These are phyloP conservation scores for Linum tenue DNA, from an alignment of 345 rosid genomes.

Conservation along the genomic window DNA sequence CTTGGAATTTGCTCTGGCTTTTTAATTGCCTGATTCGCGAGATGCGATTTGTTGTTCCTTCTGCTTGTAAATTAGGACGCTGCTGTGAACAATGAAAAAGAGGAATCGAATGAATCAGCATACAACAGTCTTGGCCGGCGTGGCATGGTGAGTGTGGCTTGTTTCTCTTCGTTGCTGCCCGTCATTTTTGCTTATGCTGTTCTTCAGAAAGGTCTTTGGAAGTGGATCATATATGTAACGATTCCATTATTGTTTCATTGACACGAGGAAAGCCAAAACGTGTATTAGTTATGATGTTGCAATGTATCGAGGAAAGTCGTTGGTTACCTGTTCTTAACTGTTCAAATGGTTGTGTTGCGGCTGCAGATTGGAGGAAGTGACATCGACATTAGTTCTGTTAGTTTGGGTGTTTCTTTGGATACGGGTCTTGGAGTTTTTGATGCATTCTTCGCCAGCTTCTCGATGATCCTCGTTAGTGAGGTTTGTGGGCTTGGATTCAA, in stretches of 20 bases:
- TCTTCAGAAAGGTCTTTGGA: background rate
- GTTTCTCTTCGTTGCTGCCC: background rate
- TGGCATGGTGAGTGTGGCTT: constrained; percentile 50
- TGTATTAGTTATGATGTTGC: background rate
- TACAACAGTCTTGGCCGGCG: constrained; percentile 79
- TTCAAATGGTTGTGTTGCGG: background rate
- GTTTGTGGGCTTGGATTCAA: constrained; percentile 28
- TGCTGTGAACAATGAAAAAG: constrained; percentile 33
- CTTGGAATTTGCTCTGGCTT: background rate
- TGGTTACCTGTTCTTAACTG: background rate
- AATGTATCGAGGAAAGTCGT: background rate
- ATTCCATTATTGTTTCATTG: background rate
- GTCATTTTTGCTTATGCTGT: background rate
- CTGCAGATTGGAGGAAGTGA: constrained; percentile 38
- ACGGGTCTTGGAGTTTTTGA: constrained; percentile 81
- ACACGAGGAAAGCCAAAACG: background rate
- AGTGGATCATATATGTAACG: background rate
- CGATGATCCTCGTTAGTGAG: constrained; percentile 96
- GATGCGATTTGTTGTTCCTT: background rate
- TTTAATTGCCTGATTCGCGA: background rate
- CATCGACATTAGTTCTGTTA: constrained; percentile 31
- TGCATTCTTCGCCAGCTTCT: constrained; percentile 84
- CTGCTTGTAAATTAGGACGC: constrained; percentile 32
- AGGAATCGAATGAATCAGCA: constrained; percentile 34
- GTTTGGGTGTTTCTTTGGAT: constrained; percentile 39